A percentile compares a stretch with the other conserved stretches of the same genome.
Conservation (phyloP, 306 rosid genomes). For the Cicer arietinum region DNA sequence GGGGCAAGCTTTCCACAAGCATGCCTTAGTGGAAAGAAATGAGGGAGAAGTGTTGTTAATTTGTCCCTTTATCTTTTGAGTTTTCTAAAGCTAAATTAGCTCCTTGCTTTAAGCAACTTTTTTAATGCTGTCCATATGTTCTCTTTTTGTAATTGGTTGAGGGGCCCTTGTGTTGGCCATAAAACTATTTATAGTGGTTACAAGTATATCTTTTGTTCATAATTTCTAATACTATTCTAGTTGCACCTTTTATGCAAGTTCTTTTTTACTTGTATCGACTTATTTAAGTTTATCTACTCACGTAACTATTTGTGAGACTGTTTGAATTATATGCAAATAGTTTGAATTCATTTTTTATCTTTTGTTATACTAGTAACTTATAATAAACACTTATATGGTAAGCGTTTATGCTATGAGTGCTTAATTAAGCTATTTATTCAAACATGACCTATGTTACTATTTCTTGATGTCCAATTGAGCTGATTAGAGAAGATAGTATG, state of each 20-base stretch:
- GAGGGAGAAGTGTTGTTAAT: background rate
- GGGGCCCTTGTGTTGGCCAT: background rate
- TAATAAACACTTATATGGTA: background rate
- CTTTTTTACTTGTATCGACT: constrained; percentile 22
- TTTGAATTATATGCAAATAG: background rate
- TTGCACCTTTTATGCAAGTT: constrained; percentile 1
- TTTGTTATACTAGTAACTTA: background rate
- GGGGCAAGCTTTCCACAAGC: background rate
- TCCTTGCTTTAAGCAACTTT: constrained; percentile 26
- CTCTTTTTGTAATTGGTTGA: background rate
- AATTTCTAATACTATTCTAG: constrained; percentile 24
- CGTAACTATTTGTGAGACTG: background rate
- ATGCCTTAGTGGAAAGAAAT: background rate
- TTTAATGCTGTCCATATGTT: background rate
- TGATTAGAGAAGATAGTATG: background rate
- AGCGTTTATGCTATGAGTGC: background rate
- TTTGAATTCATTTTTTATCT: background rate
- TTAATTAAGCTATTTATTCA: background rate
- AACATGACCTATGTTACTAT: background rate
- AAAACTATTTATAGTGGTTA: background rate
- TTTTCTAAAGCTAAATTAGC: background rate
- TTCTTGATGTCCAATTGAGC: constrained; percentile 13
- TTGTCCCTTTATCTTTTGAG: constrained; percentile 27
- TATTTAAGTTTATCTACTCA: background rate
- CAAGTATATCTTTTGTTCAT: constrained; percentile 18